Conservation (phyloP, 495 filamentous ascomycete genomes). For the Podospora pseudopauciseta region DNA sequence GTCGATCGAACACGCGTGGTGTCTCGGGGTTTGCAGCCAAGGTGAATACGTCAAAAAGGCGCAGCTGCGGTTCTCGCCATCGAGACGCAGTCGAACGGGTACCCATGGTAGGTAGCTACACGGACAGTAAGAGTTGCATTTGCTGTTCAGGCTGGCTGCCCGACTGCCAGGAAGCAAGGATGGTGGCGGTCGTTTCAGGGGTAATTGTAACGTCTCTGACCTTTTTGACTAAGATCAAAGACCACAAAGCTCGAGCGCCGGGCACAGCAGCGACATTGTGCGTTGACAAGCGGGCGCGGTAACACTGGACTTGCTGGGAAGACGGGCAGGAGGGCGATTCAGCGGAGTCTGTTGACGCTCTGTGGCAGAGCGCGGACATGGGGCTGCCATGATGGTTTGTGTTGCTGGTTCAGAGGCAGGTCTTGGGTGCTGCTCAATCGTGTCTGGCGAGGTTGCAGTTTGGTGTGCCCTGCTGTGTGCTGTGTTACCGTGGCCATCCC, state of each 20-base stretch:
- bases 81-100: not conserved
- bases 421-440: slow-evolving; percentile 2
- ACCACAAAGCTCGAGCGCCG: not conserved
- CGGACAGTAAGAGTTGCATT: not conserved
- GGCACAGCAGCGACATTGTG: not conserved
- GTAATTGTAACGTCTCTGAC: not conserved
- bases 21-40: not conserved
- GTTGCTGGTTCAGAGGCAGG: not conserved
- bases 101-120: not conserved
- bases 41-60: not conserved
- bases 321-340: not conserved
- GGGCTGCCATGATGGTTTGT: not conserved
- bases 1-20: not conserved
- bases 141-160: not conserved
- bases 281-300: not conserved
- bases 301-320: not conserved
- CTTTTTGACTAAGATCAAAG: not conserved
- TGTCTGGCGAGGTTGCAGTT: not conserved
- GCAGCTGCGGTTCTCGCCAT: not conserved
- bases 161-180: not conserved
- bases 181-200: not conserved
- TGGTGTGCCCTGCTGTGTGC: slow-evolving; percentile 10
- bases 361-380: not conserved
- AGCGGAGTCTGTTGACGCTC: not conserved
- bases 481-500: slow-evolving; percentile 12